Evolutionary conservation across 2,329 filamentous ascomycete species (phyloP).

Genomic region (Drechslerella dactyloides): DNA sequence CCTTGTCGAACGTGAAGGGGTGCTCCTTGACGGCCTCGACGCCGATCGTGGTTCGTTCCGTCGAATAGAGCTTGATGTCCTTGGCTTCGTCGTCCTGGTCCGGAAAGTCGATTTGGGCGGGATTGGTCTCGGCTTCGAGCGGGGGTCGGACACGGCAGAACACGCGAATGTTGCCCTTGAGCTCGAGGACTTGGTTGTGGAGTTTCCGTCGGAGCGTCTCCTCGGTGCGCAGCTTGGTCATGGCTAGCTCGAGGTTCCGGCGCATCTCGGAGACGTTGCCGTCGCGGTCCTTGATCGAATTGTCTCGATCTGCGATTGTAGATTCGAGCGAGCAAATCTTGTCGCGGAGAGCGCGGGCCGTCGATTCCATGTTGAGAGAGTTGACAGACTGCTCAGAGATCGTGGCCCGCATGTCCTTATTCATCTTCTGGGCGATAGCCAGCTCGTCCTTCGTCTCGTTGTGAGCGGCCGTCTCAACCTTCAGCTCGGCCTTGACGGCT

Average conservation of each 20-base stretch:
- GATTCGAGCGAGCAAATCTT: slow-evolving; percentile 90
- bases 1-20: slow-evolving; percentile 88
- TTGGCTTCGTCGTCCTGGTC: slow-evolving; percentile 80
- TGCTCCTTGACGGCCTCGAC: slow-evolving; percentile 78
- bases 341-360: slow-evolving; percentile 75
- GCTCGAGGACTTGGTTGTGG: slow-evolving; percentile 96
- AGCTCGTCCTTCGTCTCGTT: slow-evolving; percentile 61
- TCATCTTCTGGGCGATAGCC: slow-evolving; percentile 69
- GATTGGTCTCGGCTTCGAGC: slow-evolving; percentile 66
- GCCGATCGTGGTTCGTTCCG: slow-evolving; percentile 81
- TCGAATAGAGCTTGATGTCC: slow-evolving; percentile 82
- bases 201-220: slow-evolving; percentile 88
- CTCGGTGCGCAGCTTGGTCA: slow-evolving; percentile 84
- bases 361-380: slow-evolving; percentile 73
- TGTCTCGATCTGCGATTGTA: slow-evolving; percentile 84
- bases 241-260: slow-evolving; percentile 70
- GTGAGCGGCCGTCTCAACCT: slow-evolving; percentile 43
- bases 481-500: slow-evolving; percentile 38
- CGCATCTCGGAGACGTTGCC: slow-evolving; percentile 79
- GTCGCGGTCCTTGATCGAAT: slow-evolving; percentile 82
- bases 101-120: slow-evolving; percentile 79
- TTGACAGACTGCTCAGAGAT: slow-evolving; percentile 68
- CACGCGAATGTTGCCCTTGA: slow-evolving; percentile 97
- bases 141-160: slow-evolving; percentile 93
- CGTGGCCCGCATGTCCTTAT: slow-evolving; percentile 65